These are phyloP conservation scores for Choanephora cucurbitarum DNA, from an alignment of 371 early-diverging fungal genomes.

Conservation along the genomic window DNA sequence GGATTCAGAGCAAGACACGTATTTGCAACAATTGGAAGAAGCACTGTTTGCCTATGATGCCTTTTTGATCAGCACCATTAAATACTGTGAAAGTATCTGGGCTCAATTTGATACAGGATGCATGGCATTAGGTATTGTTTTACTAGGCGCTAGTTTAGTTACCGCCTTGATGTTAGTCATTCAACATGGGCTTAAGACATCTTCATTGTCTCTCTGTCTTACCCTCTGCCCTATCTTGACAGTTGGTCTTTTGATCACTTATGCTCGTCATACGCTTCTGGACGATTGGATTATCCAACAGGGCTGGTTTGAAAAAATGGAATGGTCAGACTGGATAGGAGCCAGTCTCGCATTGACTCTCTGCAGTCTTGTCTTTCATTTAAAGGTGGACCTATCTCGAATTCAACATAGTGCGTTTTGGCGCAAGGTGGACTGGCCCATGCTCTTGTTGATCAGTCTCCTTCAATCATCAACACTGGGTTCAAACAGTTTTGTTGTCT, in stretches of 20 bases:
- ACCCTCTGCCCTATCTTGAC: neutral
- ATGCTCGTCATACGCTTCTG: neutral
- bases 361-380: neutral
- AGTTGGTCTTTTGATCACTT: neutral
- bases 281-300: neutral
- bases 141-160: slow-evolving; percentile 33
- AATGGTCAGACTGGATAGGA: slow-evolving; percentile 30
- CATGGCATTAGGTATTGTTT: slow-evolving; percentile 62
- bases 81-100: slow-evolving; percentile 83
- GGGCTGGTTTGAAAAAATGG: slow-evolving; percentile 48
- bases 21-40: slow-evolving; percentile 26
- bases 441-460: slow-evolving; percentile 28
- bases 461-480: slow-evolving; percentile 68
- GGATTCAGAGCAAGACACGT: neutral
- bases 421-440: slow-evolving; percentile 10
- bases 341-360: slow-evolving; percentile 16
- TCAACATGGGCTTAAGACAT: neutral
- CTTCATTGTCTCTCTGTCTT: too few relatives aligned
- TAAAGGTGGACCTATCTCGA: neutral
- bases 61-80: slow-evolving; percentile 68
- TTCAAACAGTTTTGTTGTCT: slow-evolving; percentile 88
- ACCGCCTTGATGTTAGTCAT: neutral
- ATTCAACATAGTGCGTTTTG: neutral
- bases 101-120: slow-evolving; percentile 84
- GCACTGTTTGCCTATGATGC: slow-evolving; percentile 53